Evolutionary conservation across 345 rosid species (phyloP).

Genomic region (Noccaea bulbosa): DNA sequence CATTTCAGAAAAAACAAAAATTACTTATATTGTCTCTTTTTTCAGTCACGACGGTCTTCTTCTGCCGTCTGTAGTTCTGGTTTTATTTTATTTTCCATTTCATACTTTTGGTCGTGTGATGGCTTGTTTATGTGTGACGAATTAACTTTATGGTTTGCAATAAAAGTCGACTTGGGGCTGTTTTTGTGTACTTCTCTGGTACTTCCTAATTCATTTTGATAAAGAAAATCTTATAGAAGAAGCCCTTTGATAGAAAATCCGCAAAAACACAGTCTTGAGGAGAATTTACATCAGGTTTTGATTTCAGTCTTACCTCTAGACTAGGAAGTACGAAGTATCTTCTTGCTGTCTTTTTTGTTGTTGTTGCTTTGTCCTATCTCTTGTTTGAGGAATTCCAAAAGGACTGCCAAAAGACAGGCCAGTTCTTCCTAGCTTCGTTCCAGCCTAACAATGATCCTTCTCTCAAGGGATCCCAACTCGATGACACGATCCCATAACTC

Average conservation of each 20-base stretch:
- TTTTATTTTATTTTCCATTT: not conserved
- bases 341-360: not conserved
- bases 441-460: slow-evolving; percentile 92
- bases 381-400: slow-evolving; percentile 66
- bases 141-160: slow-evolving; percentile 38
- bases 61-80: slow-evolving; percentile 3
- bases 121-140: slow-evolving; percentile 22
- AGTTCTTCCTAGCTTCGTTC: slow-evolving; percentile 92
- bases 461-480: slow-evolving; percentile 96
- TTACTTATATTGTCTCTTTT: not conserved
- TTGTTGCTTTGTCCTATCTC: slow-evolving; percentile 41
- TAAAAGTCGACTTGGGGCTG: slow-evolving; percentile 34
- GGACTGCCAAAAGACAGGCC: slow-evolving; percentile 97
- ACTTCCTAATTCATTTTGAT: not conserved
- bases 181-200: not conserved
- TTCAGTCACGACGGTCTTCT: not conserved
- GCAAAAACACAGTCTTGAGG: not conserved
- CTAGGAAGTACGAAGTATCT: not conserved
- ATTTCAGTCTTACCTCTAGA: not conserved
- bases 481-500: slow-evolving; percentile 89
- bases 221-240: no score
- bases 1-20: not conserved
- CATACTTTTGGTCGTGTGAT: slow-evolving; percentile 3
- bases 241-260: no score
- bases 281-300: not conserved